Base-by-base conservation (phyloP, 768 basidiomycete species). In the Sutorius australiensis region DNA sequence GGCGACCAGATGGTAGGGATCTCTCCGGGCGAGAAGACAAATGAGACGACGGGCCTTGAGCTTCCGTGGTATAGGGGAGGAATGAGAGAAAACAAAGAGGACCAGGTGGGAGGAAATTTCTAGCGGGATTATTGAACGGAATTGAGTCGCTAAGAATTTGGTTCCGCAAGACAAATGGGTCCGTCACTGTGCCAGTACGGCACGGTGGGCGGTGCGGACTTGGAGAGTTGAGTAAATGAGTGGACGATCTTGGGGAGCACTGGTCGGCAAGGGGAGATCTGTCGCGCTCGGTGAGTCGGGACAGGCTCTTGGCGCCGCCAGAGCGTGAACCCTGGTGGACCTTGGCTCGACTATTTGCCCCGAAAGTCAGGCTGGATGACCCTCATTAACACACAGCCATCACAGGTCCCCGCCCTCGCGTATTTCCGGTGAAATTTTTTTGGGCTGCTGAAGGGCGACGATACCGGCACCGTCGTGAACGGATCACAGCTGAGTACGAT, bases 341-440 rank as follows among this genome's bases (percentile, higher is more conserved):
- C 57, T 60, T 69, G 48, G 56, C 52, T 59, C 39, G 62, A 57
- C 47, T 67, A 67, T 63, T 69, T 68, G 46, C 63, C 50, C 67
- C 67, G 67, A 68, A 69, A 68, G 61, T 64, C 55, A 67, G 57
- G 60, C 30, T 56, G 56, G 51, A 57, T 45, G 66, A 63, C 61
- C 59, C 64, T 66, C 67, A 66, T 68, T 67, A 64, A 55, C 67
- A 70, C 68, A 70, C 68, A 70, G 68, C 68, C 68, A 60, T 70
- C 64, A 55, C 59, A 70, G 68, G 68, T 70, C 68, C 68, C 68
- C 68, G 68, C 68, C 62, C 52, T 72, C 68, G 68, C 68, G 63
- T 72, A 70, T 72, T 63, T 58, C 68, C 70, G 68, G 52, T 60
- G 64, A 69, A 70, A 70, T 14, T 61, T 68, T 70, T 69, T 62